Evolutionary conservation across 1,139 yeast species (phyloP).

Genomic region (Geotrichum reessii): DNA sequence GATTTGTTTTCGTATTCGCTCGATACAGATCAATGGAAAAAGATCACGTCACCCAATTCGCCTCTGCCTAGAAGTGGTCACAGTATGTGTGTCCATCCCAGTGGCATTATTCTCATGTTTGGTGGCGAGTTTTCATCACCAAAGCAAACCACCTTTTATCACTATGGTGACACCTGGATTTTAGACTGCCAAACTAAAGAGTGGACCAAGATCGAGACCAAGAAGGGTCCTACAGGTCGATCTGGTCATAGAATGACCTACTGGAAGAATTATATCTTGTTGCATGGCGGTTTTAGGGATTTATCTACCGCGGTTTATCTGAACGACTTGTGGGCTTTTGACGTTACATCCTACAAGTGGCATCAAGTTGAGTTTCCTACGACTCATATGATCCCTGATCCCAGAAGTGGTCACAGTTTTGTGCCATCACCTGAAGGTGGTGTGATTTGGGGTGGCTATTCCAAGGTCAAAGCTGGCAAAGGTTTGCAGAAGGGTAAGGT

Average conservation of each 20-base stretch:
- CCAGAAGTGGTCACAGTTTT: constrained; percentile 89
- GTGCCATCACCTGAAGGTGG: constrained; percentile 82
- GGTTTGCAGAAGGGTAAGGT: constrained; percentile 90
- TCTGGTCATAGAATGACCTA: constrained; percentile 87
- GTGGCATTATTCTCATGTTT: constrained; percentile 76
- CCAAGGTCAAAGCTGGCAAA: constrained; percentile 85
- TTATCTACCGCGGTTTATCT: constrained; percentile 76
- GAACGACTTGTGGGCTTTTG: constrained; percentile 88
- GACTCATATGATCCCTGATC: constrained; percentile 76
- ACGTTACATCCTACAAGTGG: constrained; percentile 87
- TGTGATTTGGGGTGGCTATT: constrained; percentile 85
- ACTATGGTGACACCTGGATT: constrained; percentile 94
- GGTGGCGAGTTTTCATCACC: constrained; percentile 98
- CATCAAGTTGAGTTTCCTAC: constrained; percentile 80
- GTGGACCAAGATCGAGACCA: constrained; percentile 81
- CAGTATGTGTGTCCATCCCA: constrained; percentile 89
- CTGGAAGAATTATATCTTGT: constrained; percentile 83
- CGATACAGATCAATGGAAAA: constrained; percentile 79
- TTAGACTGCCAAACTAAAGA: constrained; percentile 77
- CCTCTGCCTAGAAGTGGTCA: constrained; percentile 94
- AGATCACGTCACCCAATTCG: constrained; percentile 69
- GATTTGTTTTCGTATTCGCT: constrained; percentile 70
- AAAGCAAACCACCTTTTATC: constrained; percentile 91
- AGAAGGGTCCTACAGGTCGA: constrained; percentile 74
- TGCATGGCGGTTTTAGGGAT: constrained; percentile 93